Evolutionary conservation across 2,329 filamentous ascomycete genomes (phyloP).

Genomic region (Talaromyces pinophilus): DNA sequence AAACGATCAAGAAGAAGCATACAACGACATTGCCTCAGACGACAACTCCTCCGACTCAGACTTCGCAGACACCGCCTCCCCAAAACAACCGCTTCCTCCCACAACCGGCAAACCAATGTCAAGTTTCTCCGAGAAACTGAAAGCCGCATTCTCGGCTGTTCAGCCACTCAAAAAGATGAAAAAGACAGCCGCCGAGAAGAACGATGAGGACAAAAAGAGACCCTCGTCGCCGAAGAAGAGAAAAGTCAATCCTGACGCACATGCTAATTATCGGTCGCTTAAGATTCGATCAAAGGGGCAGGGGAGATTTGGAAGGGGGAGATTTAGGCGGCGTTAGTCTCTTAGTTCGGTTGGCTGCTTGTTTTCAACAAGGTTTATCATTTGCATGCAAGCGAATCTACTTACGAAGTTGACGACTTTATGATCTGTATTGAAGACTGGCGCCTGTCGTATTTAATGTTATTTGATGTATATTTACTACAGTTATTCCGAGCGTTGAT

Average conservation of each 20-base stretch:
- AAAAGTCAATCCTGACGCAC: slow-evolving; percentile 49
- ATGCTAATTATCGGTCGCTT: slow-evolving; percentile 52
- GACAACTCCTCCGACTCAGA: slow-evolving; percentile 21
- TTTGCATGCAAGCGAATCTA: not conserved
- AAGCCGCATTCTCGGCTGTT: slow-evolving; percentile 36
- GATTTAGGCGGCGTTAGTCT: slow-evolving; percentile 26
- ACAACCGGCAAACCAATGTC: slow-evolving; percentile 26
- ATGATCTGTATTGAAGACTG: not conserved
- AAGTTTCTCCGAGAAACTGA: slow-evolving; percentile 41
- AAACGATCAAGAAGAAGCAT: not conserved
- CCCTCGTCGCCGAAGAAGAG: slow-evolving; percentile 32
- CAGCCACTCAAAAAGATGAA: slow-evolving; percentile 26
- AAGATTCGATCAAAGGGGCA: slow-evolving; percentile 46
- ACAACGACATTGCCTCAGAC: slow-evolving; percentile 27
- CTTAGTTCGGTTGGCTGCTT: not conserved
- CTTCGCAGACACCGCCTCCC: slow-evolving; percentile 9
- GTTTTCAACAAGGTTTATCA: too few relatives aligned
- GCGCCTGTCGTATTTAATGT: not conserved
- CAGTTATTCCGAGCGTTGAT: not conserved
- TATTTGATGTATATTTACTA: not conserved
- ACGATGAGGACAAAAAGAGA: slow-evolving; percentile 27
- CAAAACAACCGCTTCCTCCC: slow-evolving; percentile 3
- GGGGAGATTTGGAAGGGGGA: slow-evolving; percentile 41
- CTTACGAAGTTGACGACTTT: not conserved
- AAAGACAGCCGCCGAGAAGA: slow-evolving; percentile 6